Evolutionary conservation across 345 rosid species (phyloP).

Genomic region (Sisymbrium altissimum): DNA sequence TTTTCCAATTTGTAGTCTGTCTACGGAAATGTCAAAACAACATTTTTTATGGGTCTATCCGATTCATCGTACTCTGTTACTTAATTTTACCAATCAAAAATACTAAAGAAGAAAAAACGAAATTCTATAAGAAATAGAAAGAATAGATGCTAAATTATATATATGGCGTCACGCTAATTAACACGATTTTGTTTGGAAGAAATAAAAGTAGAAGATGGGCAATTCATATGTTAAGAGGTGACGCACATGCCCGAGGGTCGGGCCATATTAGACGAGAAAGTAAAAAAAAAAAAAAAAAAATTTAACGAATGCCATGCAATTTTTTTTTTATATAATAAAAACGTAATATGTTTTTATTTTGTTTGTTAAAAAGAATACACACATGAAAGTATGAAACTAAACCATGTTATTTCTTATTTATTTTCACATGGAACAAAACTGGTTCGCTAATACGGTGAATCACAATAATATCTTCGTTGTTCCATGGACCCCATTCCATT

Average conservation of each 20-base stretch:
- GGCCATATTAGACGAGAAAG: constrained; percentile 21
- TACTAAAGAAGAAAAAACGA: neutral
- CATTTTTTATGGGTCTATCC: neutral
- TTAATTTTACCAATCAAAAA: constrained; percentile 10
- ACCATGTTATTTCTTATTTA: constrained; percentile 17
- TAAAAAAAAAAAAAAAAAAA: neutral
- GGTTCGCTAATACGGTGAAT: constrained; percentile 31
- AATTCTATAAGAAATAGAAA: constrained; percentile 2
- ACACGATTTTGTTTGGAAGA: neutral
- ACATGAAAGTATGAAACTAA: neutral
- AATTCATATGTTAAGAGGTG: constrained; percentile 31
- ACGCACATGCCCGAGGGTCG: constrained; percentile 35
- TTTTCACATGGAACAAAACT: constrained; percentile 36
- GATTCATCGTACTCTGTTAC: constrained; percentile 9
- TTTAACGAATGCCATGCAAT: constrained; percentile 9
- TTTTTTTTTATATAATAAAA: neutral
- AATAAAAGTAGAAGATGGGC: constrained; percentile 23
- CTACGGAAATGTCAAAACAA: neutral
- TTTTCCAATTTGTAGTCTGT: neutral
- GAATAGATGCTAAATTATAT: neutral
- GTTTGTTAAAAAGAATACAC: neutral
- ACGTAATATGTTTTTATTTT: neutral
- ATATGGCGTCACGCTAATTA: neutral
- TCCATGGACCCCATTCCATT: constrained; percentile 25
- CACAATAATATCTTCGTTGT: constrained; percentile 26